Conservation (phyloP, 345 rosid species). For the Ricinus communis region DNA sequence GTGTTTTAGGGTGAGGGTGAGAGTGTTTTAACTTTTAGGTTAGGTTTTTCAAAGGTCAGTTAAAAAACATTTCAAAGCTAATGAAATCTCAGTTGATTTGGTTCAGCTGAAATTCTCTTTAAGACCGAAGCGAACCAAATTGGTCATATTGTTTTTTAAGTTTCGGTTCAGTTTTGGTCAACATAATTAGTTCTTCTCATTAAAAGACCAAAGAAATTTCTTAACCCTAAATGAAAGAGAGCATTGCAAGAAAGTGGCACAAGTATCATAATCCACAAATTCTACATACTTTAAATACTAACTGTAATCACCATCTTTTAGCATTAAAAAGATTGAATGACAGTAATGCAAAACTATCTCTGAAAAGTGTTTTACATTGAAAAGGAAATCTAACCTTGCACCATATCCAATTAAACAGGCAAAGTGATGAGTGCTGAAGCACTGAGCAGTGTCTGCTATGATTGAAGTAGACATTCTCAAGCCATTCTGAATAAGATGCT, state of each 20-base stretch:
- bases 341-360: not conserved
- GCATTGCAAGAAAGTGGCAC: not conserved
- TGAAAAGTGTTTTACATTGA: constrained; percentile 3
- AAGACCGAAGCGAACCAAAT: too few species aligned
- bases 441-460: constrained; percentile 93
- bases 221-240: not conserved
- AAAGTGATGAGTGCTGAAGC: constrained; percentile 99
- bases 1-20: too few species aligned
- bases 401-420: constrained; percentile 98
- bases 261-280: not conserved
- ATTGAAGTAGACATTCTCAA: constrained; percentile 92
- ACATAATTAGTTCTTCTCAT: too few species aligned
- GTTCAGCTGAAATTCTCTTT: too few species aligned
- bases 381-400: constrained; percentile 63
- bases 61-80: too few species aligned
- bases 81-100: too few species aligned
- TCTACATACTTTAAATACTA: not conserved
- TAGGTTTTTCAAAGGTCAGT: too few species aligned
- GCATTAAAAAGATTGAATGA: not conserved
- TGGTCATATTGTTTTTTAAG: too few species aligned
- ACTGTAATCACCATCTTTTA: not conserved
- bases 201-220: not conserved
- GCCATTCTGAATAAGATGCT: constrained; percentile 98
- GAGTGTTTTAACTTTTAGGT: too few species aligned
- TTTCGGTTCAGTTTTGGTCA: too few species aligned